These are phyloP conservation scores for Trichoderma gracile DNA, from an alignment of 2,329 filamentous ascomycete genomes.

Conservation along the genomic window DNA sequence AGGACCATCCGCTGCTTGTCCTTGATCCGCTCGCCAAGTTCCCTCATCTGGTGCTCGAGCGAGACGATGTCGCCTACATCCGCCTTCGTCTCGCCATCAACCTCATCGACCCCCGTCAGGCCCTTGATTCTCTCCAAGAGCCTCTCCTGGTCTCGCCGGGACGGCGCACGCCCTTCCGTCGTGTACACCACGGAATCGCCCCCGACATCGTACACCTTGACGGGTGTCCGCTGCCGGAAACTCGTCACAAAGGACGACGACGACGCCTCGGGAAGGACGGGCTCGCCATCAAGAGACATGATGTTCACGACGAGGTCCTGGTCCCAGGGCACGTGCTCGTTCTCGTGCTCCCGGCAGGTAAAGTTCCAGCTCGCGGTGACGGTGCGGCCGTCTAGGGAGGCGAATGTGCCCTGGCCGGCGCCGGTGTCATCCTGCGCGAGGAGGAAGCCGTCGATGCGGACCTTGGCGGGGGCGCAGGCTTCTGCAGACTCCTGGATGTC, in stretches of 20 bases:
- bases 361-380: conserved; percentile 26
- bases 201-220: conserved; percentile 17
- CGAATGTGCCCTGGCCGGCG: conserved; percentile 23
- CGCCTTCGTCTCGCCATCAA: conserved; percentile 3
- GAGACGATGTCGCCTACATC: conserved; percentile 11
- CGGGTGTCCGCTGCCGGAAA: conserved; percentile 17
- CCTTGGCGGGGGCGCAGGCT: conserved; percentile 15
- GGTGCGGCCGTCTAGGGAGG: conserved; percentile 16
- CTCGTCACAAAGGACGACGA: conserved; percentile 12
- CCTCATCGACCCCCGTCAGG: background rate
- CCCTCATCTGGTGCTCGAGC: conserved; percentile 10
- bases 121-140: background rate
- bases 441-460: conserved; percentile 23
- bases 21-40: conserved; percentile 4
- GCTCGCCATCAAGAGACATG: conserved; percentile 21
- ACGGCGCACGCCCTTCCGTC: conserved; percentile 5
- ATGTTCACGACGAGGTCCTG: conserved; percentile 19
- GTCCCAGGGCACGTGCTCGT: conserved; percentile 8
- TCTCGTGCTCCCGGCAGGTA: conserved; percentile 10
- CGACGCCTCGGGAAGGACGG: conserved; percentile 7
- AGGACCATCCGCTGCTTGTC: conserved; percentile 18
- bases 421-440: conserved; percentile 25
- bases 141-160: background rate
- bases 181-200: conserved; percentile 21
- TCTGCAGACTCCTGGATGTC: conserved; percentile 20